Conservation (phyloP, 768 basidiomycete species). For the Amanita muscaria region DNA sequence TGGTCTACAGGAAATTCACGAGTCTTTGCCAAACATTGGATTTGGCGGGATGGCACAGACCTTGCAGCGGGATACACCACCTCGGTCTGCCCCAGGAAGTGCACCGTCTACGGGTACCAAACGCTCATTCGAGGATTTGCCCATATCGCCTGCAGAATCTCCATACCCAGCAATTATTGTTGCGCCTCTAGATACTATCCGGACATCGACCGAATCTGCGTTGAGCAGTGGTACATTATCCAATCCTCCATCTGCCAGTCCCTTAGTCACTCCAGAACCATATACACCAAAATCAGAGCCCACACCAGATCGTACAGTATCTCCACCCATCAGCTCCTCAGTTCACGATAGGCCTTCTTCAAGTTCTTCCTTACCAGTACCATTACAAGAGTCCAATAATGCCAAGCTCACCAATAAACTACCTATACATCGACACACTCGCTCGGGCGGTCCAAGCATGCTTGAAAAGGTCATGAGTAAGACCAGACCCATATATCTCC, state of each 20-base stretch:
- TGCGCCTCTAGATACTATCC: conserved; percentile 9
- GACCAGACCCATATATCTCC: conserved; percentile 79
- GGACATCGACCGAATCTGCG: conserved; percentile 16
- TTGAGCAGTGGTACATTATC: conserved; percentile 13
- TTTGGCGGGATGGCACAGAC: neutral
- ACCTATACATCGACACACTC: conserved; percentile 33
- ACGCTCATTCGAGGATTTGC: neutral
- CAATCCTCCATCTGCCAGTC: conserved; percentile 5
- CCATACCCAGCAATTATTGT: conserved; percentile 10
- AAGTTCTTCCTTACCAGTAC: neutral
- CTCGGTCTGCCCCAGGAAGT: neutral
- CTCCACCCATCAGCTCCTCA: conserved; percentile 6
- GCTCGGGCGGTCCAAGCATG: conserved; percentile 56
- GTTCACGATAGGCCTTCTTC: neutral
- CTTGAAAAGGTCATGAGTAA: conserved; percentile 77
- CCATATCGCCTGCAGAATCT: conserved; percentile 7
- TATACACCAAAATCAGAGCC: conserved; percentile 16
- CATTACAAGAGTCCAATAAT: neutral
- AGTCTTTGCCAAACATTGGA: neutral
- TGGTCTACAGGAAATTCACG: neutral
- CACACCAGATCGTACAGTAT: conserved; percentile 12
- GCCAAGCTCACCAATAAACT: conserved; percentile 18
- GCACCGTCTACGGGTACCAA: neutral
- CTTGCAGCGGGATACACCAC: conserved; percentile 4
- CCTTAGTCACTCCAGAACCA: conserved; percentile 21